A percentile compares a stretch with the other conserved stretches of the same genome.
These are phyloP conservation scores for Tylopilus rubrobrunneus DNA, from an alignment of 768 basidiomycete species.

Conservation along the genomic window DNA sequence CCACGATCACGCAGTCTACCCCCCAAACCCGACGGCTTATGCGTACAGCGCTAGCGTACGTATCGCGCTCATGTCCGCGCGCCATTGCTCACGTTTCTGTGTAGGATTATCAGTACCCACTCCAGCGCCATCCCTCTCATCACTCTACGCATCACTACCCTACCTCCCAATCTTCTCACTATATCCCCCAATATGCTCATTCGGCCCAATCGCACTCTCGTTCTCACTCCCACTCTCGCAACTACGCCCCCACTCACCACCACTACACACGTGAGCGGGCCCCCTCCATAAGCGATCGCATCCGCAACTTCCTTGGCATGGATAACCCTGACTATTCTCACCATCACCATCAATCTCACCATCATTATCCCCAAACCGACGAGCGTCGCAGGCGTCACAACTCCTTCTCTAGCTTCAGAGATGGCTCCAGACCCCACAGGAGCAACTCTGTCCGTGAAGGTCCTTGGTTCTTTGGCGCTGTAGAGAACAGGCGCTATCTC, in stretches of 20 bases:
- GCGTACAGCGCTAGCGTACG: conserved; percentile 16
- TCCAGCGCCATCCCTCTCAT: conserved; percentile 9
- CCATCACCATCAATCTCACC: conserved; percentile 7
- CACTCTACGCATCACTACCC: conserved; percentile 12
- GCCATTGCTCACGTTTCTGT: not conserved
- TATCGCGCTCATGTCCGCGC: not conserved
- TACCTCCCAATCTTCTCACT: conserved; percentile 19
- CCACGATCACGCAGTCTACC: not conserved
- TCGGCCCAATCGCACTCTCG: conserved; percentile 4
- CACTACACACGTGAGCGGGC: conserved; percentile 14
- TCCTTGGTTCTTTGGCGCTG: conserved; percentile 20
- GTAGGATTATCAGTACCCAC: conserved; percentile 19
- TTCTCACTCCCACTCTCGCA: conserved; percentile 11
- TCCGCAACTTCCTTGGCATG: conserved; percentile 37
- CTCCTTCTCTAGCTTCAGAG: conserved; percentile 23
- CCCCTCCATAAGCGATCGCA: conserved; percentile 34
- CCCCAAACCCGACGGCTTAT: not conserved
- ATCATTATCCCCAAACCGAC: not conserved
- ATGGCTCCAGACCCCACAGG: conserved; percentile 13
- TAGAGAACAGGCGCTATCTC: conserved; percentile 14
- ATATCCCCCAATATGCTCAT: conserved; percentile 11
- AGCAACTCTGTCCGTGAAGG: conserved; percentile 18
- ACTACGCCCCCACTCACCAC: conserved; percentile 7
- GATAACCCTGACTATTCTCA: conserved; percentile 7
- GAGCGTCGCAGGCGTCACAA: conserved; percentile 23